Conservation (phyloP, 768 basidiomycete genomes). For the Rickenella mellea region DNA sequence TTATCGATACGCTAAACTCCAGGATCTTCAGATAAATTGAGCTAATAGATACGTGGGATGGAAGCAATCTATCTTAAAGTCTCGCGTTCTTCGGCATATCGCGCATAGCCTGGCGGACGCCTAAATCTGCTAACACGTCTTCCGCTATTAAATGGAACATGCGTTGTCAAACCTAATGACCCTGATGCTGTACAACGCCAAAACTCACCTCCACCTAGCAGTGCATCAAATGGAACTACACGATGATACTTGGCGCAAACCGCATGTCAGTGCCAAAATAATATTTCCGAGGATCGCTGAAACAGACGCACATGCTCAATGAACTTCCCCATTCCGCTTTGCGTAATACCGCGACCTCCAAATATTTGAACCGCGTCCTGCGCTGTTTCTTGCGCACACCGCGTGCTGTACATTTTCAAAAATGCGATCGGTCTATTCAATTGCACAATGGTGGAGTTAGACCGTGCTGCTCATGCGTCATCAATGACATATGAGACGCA, state of each 20-base stretch:
- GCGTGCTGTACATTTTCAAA: constrained; percentile 60
- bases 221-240: constrained; percentile 55
- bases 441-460: background rate
- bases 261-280: background rate
- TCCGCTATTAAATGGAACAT: constrained; percentile 53
- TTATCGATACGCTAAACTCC: too few species aligned
- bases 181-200: too few species aligned
- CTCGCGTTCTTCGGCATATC: constrained; percentile 62
- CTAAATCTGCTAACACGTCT: constrained; percentile 69
- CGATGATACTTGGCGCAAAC: constrained; percentile 44
- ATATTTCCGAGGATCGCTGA: background rate
- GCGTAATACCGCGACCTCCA: constrained; percentile 79
- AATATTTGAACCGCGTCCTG: constrained; percentile 81
- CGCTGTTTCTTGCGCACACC: constrained; percentile 56
- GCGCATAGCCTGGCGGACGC: constrained; percentile 72
- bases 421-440: constrained; percentile 53
- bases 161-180: too few species aligned
- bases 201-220: constrained; percentile 54
- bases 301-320: constrained; percentile 44
- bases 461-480: background rate
- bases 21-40: too few species aligned
- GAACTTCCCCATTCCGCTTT: constrained; percentile 68
- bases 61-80: too few species aligned
- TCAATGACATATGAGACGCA: constrained; percentile 4
- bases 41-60: too few species aligned